Evolutionary conservation across 495 filamentous ascomycete species (phyloP).

Genomic region (Ramalina intermedia): DNA sequence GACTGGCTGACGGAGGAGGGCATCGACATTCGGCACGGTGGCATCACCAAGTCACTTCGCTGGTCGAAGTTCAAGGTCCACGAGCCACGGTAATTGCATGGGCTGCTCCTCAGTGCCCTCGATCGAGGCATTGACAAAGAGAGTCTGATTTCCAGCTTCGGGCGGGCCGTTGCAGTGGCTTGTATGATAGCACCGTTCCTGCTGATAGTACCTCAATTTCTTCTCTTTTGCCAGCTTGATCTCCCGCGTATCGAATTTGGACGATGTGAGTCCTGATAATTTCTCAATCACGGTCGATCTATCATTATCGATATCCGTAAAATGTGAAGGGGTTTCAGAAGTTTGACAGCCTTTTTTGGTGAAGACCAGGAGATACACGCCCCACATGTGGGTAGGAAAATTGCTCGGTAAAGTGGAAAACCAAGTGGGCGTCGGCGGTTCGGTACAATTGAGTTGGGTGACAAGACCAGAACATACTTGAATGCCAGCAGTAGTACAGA

Average conservation of each 20-base stretch:
- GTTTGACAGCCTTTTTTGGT: background rate
- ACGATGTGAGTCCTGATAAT: constrained; percentile 18
- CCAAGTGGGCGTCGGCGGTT: constrained; percentile 46
- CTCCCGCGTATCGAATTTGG: constrained; percentile 5
- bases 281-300: constrained; percentile 26
- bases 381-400: too few relatives aligned
- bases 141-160: constrained; percentile 31
- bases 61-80: constrained; percentile 36
- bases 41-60: too few relatives aligned
- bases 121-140: constrained; percentile 56
- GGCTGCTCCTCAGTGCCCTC: constrained; percentile 22
- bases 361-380: too few relatives aligned
- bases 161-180: constrained; percentile 24
- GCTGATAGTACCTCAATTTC: constrained; percentile 2
- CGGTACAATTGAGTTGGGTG: too few relatives aligned
- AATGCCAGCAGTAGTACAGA: too few relatives aligned
- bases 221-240: background rate
- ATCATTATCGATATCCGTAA: constrained; percentile 32
- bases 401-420: constrained; percentile 22
- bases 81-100: constrained; percentile 34
- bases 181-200: constrained; percentile 11
- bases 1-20: too few relatives aligned
- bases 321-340: constrained; percentile 24
- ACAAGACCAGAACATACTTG: too few relatives aligned
- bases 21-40: too few relatives aligned